Conservation (phyloP, 2,329 filamentous ascomycete species). For the Pseudogymnoascus sp. region DNA sequence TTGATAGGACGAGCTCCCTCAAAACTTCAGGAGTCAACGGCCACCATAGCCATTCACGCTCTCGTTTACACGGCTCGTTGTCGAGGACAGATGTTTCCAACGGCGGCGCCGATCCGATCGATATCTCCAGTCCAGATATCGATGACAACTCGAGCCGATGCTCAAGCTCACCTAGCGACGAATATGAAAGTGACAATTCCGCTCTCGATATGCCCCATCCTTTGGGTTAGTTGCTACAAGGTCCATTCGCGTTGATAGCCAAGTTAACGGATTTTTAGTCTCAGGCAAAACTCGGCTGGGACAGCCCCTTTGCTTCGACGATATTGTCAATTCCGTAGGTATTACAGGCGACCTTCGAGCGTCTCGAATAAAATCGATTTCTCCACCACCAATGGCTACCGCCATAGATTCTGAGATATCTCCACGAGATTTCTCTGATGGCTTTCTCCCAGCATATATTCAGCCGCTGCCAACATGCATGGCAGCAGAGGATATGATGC, state of each 20-base stretch:
- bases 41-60: neutral
- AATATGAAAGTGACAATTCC: neutral
- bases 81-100: neutral
- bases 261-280: neutral
- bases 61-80: neutral
- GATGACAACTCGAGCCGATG: neutral
- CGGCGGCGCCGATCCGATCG: neutral
- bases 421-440: neutral
- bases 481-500: conserved; percentile 37
- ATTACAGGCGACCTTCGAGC: conserved; percentile 6
- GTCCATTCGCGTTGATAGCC: neutral
- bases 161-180: neutral
- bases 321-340: neutral
- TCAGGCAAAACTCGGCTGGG: neutral
- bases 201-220: neutral
- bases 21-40: neutral
- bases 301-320: conserved; percentile 1
- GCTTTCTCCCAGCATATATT: neutral
- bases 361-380: neutral
- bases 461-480: neutral
- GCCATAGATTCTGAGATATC: neutral
- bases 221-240: neutral
- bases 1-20: neutral
- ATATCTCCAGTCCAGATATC: neutral
- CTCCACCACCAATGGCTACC: conserved; percentile 1